phyloP scores from a whole-genome alignment of 148 eudicot genomes.

The Cornus florida region DNA sequence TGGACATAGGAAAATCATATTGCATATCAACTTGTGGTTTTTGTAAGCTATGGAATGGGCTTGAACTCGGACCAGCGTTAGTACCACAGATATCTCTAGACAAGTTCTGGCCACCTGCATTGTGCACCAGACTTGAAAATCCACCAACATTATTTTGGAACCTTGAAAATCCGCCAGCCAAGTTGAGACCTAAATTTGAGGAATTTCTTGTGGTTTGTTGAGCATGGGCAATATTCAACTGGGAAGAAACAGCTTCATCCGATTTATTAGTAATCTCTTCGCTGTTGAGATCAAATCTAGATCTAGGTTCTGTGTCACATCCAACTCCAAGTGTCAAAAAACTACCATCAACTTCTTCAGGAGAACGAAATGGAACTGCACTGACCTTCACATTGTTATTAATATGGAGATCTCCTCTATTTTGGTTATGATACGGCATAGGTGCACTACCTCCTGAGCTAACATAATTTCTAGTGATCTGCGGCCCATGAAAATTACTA shows the following conservation, averaged over 20 bases:
- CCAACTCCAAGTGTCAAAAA: conserved; percentile 40
- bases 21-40: conserved; percentile 18
- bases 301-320: conserved; percentile 17
- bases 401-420: background rate
- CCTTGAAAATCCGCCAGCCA: conserved; percentile 13
- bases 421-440: conserved; percentile 6
- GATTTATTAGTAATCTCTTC: conserved; percentile 14
- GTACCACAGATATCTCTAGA: conserved; percentile 4
- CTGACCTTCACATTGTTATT: conserved; percentile 2
- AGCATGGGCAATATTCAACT: conserved; percentile 16
- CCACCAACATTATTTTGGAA: conserved; percentile 18
- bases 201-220: conserved; percentile 13
- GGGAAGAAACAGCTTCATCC: conserved; percentile 17
- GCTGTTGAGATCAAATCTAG: conserved; percentile 11
- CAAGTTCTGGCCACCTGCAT: conserved; percentile 8
- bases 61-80: conserved; percentile 7
- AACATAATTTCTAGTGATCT: conserved; percentile 4
- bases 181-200: conserved; percentile 4
- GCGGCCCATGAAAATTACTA: conserved; percentile 12
- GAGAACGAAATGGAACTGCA: conserved; percentile 13
- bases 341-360: conserved; percentile 27
- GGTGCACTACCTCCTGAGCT: conserved; percentile 15
- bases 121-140: conserved; percentile 2
- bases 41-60: conserved; percentile 16
- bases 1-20: background rate